Evolutionary conservation across 164 flowering plant genomes (phyloP).

Genomic region (Amborella trichopoda): DNA sequence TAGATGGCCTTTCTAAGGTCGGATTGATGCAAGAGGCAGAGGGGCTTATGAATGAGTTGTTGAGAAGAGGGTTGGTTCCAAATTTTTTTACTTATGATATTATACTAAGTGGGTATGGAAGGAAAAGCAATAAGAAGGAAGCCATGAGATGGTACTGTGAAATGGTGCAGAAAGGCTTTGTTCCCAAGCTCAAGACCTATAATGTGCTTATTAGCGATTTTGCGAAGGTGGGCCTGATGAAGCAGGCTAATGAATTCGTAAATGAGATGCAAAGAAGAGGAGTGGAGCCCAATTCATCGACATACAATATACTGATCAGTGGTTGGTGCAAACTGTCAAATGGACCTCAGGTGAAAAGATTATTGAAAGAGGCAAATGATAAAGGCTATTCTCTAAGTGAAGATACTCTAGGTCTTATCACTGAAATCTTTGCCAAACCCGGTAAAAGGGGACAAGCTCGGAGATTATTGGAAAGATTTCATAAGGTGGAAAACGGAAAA

Average conservation of each 20-base stretch:
- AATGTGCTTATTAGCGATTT: conserved; percentile 66
- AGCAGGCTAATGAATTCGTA: conserved; percentile 72
- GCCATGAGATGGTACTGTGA: conserved; percentile 64
- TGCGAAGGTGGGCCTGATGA: conserved; percentile 59
- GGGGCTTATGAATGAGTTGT: conserved; percentile 43
- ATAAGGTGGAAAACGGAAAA: conserved; percentile 12
- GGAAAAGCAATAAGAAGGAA: conserved; percentile 49
- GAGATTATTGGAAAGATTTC: conserved; percentile 24
- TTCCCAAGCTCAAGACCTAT: conserved; percentile 60
- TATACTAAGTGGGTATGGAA: conserved; percentile 62
- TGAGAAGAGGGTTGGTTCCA: conserved; percentile 39
- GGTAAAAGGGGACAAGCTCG: conserved; percentile 34
- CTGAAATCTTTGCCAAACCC: conserved; percentile 32
- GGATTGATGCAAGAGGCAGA: conserved; percentile 46
- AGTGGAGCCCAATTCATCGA: conserved; percentile 49
- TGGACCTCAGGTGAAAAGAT: conserved; percentile 26
- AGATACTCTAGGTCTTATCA: conserved; percentile 32
- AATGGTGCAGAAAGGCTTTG: conserved; percentile 69
- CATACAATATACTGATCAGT: conserved; percentile 65
- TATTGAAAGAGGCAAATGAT: conserved; percentile 51
- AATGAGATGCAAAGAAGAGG: conserved; percentile 79
- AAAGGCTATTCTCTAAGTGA: conserved; percentile 40
- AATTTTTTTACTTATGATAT: conserved; percentile 47
- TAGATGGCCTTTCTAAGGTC: conserved; percentile 32
- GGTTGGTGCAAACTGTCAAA: conserved; percentile 74